Conservation (phyloP, 768 basidiomycete species). For the Amyloporia xantha region DNA sequence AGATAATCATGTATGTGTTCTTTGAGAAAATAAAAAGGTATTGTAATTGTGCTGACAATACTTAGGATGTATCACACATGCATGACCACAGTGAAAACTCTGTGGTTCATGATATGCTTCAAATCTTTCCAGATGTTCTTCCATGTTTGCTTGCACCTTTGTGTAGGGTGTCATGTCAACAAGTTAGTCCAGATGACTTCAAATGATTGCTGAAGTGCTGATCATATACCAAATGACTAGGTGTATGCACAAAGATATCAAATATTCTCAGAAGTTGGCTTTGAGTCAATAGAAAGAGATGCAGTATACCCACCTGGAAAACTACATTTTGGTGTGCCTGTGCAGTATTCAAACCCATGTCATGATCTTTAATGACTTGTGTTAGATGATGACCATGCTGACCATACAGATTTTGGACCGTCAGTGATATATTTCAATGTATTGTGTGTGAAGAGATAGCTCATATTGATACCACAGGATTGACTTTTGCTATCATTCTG, state of each 20-base stretch:
- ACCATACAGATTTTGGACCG: not conserved
- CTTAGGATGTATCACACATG: not conserved
- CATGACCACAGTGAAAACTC: not conserved
- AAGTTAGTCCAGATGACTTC: slow-evolving; percentile 1
- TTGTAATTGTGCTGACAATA: not conserved
- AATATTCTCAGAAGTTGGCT: slow-evolving; percentile 15
- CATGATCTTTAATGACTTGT: not conserved
- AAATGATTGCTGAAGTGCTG: too few relatives aligned
- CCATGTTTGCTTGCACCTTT: slow-evolving; percentile 5
- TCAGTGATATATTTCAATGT: not conserved
- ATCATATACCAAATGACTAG: too few relatives aligned
- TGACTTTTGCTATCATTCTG: slow-evolving; percentile 25
- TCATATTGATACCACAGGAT: not conserved
- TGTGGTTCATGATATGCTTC: not conserved
- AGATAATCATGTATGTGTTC: not conserved
- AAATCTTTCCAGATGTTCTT: slow-evolving; percentile 3
- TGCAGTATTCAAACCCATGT: not conserved
- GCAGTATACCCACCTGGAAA: not conserved
- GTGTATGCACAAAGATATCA: slow-evolving; percentile 18
- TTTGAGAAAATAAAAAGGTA: too few relatives aligned
- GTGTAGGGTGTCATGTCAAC: slow-evolving; percentile 1
- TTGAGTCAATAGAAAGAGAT: slow-evolving; percentile 4
- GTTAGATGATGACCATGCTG: not conserved
- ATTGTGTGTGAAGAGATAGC: not conserved
- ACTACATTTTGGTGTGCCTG: slow-evolving; percentile 1